Base-by-base conservation (phyloP, 345 rosid species). In the Chamaenerion angustifolium region DNA sequence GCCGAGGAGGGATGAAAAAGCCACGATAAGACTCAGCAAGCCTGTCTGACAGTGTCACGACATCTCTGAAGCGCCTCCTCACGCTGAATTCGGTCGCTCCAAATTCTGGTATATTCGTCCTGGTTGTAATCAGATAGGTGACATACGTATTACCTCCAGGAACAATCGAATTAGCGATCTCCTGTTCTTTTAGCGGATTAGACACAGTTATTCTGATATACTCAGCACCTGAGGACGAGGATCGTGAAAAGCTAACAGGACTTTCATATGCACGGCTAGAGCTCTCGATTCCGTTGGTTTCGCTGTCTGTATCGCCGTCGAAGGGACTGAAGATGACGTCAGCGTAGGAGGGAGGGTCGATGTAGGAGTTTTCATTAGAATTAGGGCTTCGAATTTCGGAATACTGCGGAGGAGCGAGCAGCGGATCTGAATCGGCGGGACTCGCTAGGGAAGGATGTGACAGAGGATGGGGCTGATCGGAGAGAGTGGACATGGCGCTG, bases 301-400 rank as follows among this genome's bases (percentile, higher is more conserved):
- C 84, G 41, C 57, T 71, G 59, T 47, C 72, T 2, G 73, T 17
- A 40, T 31, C 76, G 27, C 79, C 85, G 48, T 85, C 88, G 58
- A 79, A 88, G 17, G 95, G 90, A 35, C 90, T 84, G 66, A 79
- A 93, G 62, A 88, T 67, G 49, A 81, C 86, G 42, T 88, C 96
- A 2, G 96, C 80, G 52, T 93, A 93, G 5, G 96, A 70, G 15
- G 95, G 94, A 27, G 96, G 94, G 59, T 93, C 94, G 81, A 85
- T 77, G 77, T 92, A 80, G 40, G 88, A 71, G 51, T 56, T 64
- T 43, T 60, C 66, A 42, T 61, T 16, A 43, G 68, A 57, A 63
- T 54, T 71, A 54, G 69, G 61, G 75, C 68, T 75, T 48, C 62
- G 61, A 40, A 55, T 49, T 47, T 66, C 72, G 53, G 59, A 66